Evolutionary conservation across 2,329 filamentous ascomycete species (phyloP), one percentile per base, ranked within the genome.

Genomic region (Botrytis squamosa): DNA sequence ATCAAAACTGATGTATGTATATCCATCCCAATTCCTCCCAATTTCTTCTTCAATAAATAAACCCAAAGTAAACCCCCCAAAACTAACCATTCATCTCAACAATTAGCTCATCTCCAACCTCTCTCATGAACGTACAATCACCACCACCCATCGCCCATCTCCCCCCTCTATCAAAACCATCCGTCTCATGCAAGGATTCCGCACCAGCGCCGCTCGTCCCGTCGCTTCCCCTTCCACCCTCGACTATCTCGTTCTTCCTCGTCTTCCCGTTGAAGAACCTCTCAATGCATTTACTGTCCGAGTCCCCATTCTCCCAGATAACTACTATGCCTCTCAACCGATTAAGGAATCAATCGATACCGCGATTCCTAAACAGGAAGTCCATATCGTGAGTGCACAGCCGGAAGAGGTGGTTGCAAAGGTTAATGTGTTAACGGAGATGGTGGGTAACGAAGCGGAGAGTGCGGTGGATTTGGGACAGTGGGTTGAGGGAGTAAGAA

Each of bases 171-270:
- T 72, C 79, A 85, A 85, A 76, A 82, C 83, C 74, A 83, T 86
- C 78, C 89, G 88, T 59, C 82, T 91, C 73, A 91, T 91, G 89
- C 89, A 91, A 83, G 88, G 87, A 79, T 90, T 91, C 84, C 83
- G 84, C 78, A 85, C 85, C 36, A 84, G 86, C 29, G 82, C 84
- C 4, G 81, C 86, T 25, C 77, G 81, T 18, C 79, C 83, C 42
- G 77, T 82, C n/a, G 75, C 79, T 5, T 73, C 80, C 67, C 78
- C 81, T 73, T 55, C 65, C 7, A 78, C 79, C 38, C 79, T 81
- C 84, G 68, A 90, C 82, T 84, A 83, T 80, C 83, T 86, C 75
- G 81, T 88, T 75, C 84, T 91, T 73, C 89, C 89, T 40, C 80
- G 83, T 73, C 81, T 85, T 20, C 81, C 83, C 68, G 78, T 29